Conservation (phyloP, 306 rosid species). For the Luffa aegyptiaca region DNA sequence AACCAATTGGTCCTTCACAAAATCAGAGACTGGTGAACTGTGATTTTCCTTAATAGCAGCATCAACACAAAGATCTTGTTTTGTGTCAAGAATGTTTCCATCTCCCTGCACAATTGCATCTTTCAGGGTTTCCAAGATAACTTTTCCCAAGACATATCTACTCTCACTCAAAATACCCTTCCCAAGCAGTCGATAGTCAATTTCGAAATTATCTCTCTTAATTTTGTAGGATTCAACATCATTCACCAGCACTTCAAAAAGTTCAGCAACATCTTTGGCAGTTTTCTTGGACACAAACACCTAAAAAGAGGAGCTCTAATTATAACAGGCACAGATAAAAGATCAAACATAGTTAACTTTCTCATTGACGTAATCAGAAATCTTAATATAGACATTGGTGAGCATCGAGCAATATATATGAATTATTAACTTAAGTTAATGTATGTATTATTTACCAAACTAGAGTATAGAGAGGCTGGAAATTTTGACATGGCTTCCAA, state of each 20-base stretch:
- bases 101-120: conserved; percentile 22
- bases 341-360: neutral
- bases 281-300: conserved; percentile 46
- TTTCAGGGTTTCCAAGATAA: conserved; percentile 63
- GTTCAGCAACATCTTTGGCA: conserved; percentile 29
- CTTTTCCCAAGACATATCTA: conserved; percentile 62
- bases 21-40: conserved; percentile 18
- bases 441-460: conserved; percentile 36
- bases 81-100: conserved; percentile 24
- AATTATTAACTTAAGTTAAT: neutral
- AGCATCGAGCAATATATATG: neutral
- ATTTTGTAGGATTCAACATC: conserved; percentile 29
- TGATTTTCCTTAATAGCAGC: conserved; percentile 13
- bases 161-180: conserved; percentile 43
- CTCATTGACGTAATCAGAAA: neutral
- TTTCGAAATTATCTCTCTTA: conserved; percentile 29
- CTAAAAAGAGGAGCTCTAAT: conserved; percentile 32
- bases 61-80: conserved; percentile 13
- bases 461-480: conserved; percentile 19
- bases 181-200: conserved; percentile 45
- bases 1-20: conserved; percentile 13
- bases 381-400: neutral
- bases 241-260: conserved; percentile 37
- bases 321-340: conserved; percentile 15
- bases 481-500: conserved; percentile 27